phyloP scores from a whole-genome alignment of 208 protist genomes.

The Phytomonas sp. region DNA sequence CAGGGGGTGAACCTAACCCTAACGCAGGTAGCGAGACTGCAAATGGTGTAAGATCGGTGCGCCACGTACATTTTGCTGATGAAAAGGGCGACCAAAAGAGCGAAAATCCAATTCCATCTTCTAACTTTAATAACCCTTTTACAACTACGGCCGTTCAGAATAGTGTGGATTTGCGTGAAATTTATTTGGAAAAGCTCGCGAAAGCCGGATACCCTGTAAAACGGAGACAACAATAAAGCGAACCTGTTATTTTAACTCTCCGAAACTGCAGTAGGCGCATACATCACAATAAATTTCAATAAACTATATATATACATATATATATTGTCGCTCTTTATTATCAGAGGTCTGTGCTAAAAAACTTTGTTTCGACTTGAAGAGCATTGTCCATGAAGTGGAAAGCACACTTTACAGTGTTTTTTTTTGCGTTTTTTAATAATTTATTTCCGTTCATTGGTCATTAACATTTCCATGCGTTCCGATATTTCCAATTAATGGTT shows the following conservation, averaged over 20 bases:
- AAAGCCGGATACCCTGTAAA: background rate
- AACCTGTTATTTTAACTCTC: background rate
- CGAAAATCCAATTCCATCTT: background rate
- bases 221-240: background rate
- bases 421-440: background rate
- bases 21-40: background rate
- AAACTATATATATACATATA: conserved; percentile 7
- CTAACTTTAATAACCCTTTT: background rate
- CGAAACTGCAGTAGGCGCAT: background rate
- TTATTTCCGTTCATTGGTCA: background rate
- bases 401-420: background rate
- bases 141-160: background rate
- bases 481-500: background rate
- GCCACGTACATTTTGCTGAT: background rate
- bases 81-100: background rate
- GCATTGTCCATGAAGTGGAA: background rate
- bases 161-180: background rate
- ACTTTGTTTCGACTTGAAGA: background rate
- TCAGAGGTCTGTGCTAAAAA: background rate
- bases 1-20: background rate
- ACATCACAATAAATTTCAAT: background rate
- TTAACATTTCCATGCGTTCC: background rate
- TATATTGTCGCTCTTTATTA: background rate
- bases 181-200: background rate
- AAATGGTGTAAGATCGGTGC: background rate